Conservation (phyloP, 345 rosid species). For the Passiflora organensis region DNA sequence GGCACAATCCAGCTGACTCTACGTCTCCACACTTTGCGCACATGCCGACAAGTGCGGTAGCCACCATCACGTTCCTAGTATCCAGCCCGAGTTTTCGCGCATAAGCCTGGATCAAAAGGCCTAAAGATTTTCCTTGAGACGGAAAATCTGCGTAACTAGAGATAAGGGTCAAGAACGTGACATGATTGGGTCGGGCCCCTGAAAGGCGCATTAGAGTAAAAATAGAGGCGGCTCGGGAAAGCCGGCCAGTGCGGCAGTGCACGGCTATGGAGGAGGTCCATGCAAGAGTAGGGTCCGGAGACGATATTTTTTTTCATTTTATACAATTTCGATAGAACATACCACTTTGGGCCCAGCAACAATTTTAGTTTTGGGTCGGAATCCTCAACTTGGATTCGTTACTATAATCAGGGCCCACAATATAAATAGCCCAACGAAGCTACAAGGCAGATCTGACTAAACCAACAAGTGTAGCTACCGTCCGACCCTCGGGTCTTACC, state of each 20-base stretch:
- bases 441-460: not conserved
- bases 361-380: too few relatives aligned
- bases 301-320: too few relatives aligned
- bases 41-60: constrained; percentile 19
- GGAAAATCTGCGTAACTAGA: constrained; percentile 50
- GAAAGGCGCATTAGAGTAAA: constrained; percentile 54
- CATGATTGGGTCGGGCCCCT: constrained; percentile 57
- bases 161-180: constrained; percentile 49
- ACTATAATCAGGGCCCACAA: too few relatives aligned
- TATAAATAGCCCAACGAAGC: not conserved
- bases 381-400: too few relatives aligned
- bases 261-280: constrained; percentile 75
- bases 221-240: constrained; percentile 42
- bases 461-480: not conserved
- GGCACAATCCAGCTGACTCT: constrained; percentile 13
- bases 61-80: constrained; percentile 20
- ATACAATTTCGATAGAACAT: too few relatives aligned
- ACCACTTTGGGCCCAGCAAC: too few relatives aligned
- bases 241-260: constrained; percentile 50
- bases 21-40: constrained; percentile 19
- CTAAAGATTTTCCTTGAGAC: constrained; percentile 26
- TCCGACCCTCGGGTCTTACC: constrained; percentile 10
- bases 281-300: constrained; percentile 40
- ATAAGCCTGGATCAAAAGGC: constrained; percentile 53
- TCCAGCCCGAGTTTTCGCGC: constrained; percentile 44